phyloP scores from a whole-genome alignment of 345 rosid species.

The Populus euphratica region DNA sequence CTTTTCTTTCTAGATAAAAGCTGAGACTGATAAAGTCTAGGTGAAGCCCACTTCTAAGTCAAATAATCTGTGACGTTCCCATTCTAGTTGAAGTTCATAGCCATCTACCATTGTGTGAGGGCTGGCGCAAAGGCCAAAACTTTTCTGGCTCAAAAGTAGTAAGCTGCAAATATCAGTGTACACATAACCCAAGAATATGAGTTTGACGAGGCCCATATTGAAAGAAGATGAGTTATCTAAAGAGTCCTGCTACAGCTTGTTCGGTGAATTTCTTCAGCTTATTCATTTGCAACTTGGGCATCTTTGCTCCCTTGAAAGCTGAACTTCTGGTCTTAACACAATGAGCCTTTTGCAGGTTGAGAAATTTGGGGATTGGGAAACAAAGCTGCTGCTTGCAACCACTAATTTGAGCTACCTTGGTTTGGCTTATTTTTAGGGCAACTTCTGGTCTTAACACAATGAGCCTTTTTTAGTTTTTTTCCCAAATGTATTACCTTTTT shows the following conservation, averaged over 20 bases:
- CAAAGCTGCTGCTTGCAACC: not conserved
- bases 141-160: slow-evolving; percentile 83
- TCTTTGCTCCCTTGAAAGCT: not conserved
- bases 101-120: slow-evolving; percentile 54
- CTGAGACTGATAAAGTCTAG: not conserved
- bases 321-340: not conserved
- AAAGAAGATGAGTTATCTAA: slow-evolving; percentile 19
- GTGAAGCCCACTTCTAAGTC: slow-evolving; percentile 67
- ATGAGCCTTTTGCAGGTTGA: not conserved
- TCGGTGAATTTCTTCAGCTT: not conserved
- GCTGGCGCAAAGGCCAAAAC: slow-evolving; percentile 65
- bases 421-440: no score
- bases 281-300: not conserved
- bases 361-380: not conserved
- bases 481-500: no score
- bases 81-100: slow-evolving; percentile 82
- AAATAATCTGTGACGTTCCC: slow-evolving; percentile 85
- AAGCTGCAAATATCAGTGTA: slow-evolving; percentile 84
- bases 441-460: no score
- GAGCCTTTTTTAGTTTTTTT: no score
- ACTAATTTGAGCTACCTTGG: not conserved
- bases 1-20: slow-evolving; percentile 3
- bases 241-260: not conserved
- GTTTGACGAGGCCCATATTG: slow-evolving; percentile 97
- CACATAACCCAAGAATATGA: slow-evolving; percentile 96